phyloP scores from a whole-genome alignment of 2,329 filamentous ascomycete genomes.

The Fusarium brevicatenulatum region DNA sequence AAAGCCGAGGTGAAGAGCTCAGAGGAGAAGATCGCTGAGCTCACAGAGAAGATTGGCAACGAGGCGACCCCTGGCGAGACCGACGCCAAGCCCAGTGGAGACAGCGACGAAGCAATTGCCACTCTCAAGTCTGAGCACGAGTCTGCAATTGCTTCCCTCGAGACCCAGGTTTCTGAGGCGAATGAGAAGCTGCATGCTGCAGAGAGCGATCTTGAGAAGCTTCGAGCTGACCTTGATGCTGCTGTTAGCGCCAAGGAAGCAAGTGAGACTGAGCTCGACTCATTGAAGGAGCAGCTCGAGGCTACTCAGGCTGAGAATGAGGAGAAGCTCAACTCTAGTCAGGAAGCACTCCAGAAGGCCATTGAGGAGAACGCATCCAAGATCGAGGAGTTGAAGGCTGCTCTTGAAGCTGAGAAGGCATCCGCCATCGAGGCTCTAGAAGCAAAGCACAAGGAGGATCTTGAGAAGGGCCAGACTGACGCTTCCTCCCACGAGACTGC shows the following conservation, averaged over 20 bases:
- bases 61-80: constrained; percentile 51
- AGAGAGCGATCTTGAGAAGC: constrained; percentile 61
- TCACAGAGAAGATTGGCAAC: constrained; percentile 62
- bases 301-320: constrained; percentile 48
- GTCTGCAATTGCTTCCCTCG: constrained; percentile 58
- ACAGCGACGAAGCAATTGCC: constrained; percentile 57
- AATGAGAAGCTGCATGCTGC: constrained; percentile 62
- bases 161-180: constrained; percentile 59
- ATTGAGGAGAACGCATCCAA: constrained; percentile 60
- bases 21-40: constrained; percentile 64
- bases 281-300: constrained; percentile 63
- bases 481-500: constrained; percentile 60
- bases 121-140: constrained; percentile 62
- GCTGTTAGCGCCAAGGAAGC: constrained; percentile 61
- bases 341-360: constrained; percentile 51
- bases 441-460: constrained; percentile 62
- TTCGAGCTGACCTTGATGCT: constrained; percentile 60
- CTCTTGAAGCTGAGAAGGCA: constrained; percentile 62
- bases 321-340: constrained; percentile 48
- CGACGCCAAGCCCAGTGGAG: constrained; percentile 55
- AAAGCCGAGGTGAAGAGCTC: constrained; percentile 66
- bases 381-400: constrained; percentile 61
- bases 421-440: constrained; percentile 60
- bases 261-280: constrained; percentile 59
- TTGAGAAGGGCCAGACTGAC: constrained; percentile 58